These are phyloP conservation scores for Colletotrichum sp. DNA, from an alignment of 2,329 filamentous ascomycete genomes.

Conservation along the genomic window DNA sequence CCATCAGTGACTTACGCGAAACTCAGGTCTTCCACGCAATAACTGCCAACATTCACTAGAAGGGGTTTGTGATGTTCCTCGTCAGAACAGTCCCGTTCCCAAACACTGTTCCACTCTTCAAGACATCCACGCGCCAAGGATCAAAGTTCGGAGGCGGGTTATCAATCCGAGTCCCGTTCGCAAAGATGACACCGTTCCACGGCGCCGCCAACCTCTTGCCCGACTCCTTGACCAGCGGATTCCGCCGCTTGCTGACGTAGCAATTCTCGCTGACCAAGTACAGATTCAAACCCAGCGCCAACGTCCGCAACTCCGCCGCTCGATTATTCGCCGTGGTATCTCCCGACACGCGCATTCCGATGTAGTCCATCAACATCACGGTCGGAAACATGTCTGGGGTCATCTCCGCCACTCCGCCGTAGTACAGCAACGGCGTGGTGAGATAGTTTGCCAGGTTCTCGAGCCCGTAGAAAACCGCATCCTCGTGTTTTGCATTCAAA, in stretches of 20 bases:
- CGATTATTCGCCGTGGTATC: slow-evolving; percentile 29
- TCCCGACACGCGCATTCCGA: slow-evolving; percentile 31
- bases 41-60: not conserved
- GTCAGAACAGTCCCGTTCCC: slow-evolving; percentile 26
- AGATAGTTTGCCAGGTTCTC: slow-evolving; percentile 34
- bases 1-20: too few species aligned
- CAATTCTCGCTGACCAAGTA: slow-evolving; percentile 40
- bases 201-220: not conserved
- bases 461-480: slow-evolving; percentile 26
- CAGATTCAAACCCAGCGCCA: slow-evolving; percentile 34
- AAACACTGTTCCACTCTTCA: slow-evolving; percentile 31
- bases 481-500: slow-evolving; percentile 26
- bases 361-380: slow-evolving; percentile 35
- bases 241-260: slow-evolving; percentile 24
- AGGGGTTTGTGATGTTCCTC: slow-evolving; percentile 26
- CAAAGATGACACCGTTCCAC: slow-evolving; percentile 36
- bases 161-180: slow-evolving; percentile 31
- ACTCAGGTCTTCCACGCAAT: too few species aligned
- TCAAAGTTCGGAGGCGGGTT: slow-evolving; percentile 25
- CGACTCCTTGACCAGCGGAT: slow-evolving; percentile 25
- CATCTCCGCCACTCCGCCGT: slow-evolving; percentile 33
- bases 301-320: slow-evolving; percentile 35
- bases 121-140: slow-evolving; percentile 22
- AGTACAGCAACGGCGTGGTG: slow-evolving; percentile 39
- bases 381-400: slow-evolving; percentile 32